These are phyloP conservation scores for Phytophthora megakarya DNA, from an alignment of 352 stramenopile species.

Conservation along the genomic window DNA sequence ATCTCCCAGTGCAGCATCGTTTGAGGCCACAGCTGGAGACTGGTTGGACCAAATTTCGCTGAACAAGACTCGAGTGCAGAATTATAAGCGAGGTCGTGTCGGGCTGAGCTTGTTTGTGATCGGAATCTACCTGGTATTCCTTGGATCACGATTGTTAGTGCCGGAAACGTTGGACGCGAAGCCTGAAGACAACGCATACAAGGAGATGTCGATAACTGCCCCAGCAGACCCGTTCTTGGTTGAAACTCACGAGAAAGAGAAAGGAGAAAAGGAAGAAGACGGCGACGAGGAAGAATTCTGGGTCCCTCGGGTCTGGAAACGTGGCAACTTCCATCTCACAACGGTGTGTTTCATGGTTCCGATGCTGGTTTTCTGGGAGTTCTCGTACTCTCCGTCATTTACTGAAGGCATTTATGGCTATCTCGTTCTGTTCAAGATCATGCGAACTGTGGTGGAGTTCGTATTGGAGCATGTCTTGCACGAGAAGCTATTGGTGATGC, in stretches of 20 bases:
- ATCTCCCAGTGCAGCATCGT: slow-evolving; percentile 63
- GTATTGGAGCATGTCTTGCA: slow-evolving; percentile 86
- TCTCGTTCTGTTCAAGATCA: slow-evolving; percentile 91
- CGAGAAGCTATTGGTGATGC: slow-evolving; percentile 92
- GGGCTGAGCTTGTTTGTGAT: slow-evolving; percentile 83
- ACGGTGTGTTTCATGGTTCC: slow-evolving; percentile 83
- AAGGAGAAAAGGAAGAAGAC: slow-evolving; percentile 63
- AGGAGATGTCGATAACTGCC: slow-evolving; percentile 52
- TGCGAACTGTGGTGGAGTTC: slow-evolving; percentile 83
- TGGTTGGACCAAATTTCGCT: slow-evolving; percentile 91
- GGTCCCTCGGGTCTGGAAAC: slow-evolving; percentile 89
- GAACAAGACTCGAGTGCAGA: slow-evolving; percentile 66
- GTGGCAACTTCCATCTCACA: slow-evolving; percentile 89
- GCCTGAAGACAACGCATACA: slow-evolving; percentile 77
- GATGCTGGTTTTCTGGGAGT: slow-evolving; percentile 96
- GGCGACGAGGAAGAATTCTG: slow-evolving; percentile 88
- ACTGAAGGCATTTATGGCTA: slow-evolving; percentile 92
- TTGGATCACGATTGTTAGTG: slow-evolving; percentile 74
- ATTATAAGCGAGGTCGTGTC: slow-evolving; percentile 89
- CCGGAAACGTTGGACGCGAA: slow-evolving; percentile 84
- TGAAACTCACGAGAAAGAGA: slow-evolving; percentile 55
- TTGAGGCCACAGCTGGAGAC: slow-evolving; percentile 85
- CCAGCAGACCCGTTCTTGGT: slow-evolving; percentile 58
- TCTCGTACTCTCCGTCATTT: slow-evolving; percentile 95
- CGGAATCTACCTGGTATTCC: slow-evolving; percentile 81